These are phyloP conservation scores for Tephrocybe sp. DNA, from an alignment of 768 basidiomycete genomes.

Conservation along the genomic window DNA sequence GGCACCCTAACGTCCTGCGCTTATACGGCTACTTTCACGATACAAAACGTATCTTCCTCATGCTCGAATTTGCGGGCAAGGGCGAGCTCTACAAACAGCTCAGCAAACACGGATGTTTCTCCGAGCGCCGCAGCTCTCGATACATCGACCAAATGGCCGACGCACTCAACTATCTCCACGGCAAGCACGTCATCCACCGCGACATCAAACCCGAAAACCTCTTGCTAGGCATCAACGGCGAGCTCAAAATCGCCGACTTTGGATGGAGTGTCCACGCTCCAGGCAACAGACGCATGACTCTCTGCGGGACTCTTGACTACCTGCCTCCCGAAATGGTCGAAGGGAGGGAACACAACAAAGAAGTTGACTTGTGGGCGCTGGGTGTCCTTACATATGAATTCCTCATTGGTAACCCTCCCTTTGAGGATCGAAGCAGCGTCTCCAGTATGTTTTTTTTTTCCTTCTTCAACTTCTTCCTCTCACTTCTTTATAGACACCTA, in stretches of 20 bases:
- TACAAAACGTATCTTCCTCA: slow-evolving; percentile 94
- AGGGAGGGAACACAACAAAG: slow-evolving; percentile 83
- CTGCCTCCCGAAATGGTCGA: slow-evolving; percentile 99
- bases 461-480: not conserved
- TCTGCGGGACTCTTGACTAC: slow-evolving; percentile 96
- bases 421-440: slow-evolving; percentile 81
- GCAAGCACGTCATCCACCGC: slow-evolving; percentile 96
- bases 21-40: slow-evolving; percentile 99
- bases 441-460: slow-evolving; percentile 51
- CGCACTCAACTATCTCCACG: slow-evolving; percentile 87
- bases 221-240: slow-evolving; percentile 90
- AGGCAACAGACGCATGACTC: slow-evolving; percentile 81
- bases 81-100: slow-evolving; percentile 98
- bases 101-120: slow-evolving; percentile 81
- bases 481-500: slow-evolving; percentile 67
- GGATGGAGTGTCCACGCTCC: slow-evolving; percentile 99
- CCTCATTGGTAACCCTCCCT: slow-evolving; percentile 73
- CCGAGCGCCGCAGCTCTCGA: slow-evolving; percentile 82
- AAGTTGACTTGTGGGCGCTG: slow-evolving; percentile 94
- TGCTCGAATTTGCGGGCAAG: slow-evolving; percentile 97
- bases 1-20: slow-evolving; percentile 92
- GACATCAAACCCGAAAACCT: slow-evolving; percentile 99
- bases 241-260: slow-evolving; percentile 97
- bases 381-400: slow-evolving; percentile 98
- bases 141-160: slow-evolving; percentile 99